Conservation (phyloP, 164 flowering plant genomes). For the Echeveria elegans region DNA sequence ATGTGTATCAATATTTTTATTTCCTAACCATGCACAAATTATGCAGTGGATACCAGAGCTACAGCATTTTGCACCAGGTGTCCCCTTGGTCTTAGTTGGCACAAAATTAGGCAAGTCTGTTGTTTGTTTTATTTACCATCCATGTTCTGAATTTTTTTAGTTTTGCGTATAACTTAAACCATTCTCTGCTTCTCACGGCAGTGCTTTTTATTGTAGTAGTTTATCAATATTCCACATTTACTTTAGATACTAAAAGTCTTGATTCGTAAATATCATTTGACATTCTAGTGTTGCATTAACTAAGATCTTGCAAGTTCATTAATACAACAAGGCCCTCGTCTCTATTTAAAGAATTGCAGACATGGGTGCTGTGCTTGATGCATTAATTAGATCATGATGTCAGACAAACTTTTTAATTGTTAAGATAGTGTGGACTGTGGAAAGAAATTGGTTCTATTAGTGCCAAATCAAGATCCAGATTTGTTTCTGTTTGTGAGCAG, state of each 20-base stretch:
- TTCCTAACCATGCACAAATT: background rate
- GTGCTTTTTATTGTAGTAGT: background rate
- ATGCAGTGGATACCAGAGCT: conserved; percentile 97
- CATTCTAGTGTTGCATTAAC: background rate
- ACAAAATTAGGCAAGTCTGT: conserved; percentile 75
- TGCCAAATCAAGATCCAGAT: background rate
- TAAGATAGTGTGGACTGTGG: background rate
- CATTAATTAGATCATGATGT: conserved; percentile 1
- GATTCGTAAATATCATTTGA: background rate
- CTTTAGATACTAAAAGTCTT: background rate
- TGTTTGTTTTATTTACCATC: background rate
- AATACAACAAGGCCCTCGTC: background rate
- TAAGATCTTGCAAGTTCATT: background rate
- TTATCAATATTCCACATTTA: background rate
- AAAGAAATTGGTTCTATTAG: background rate
- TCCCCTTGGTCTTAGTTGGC: conserved; percentile 84
- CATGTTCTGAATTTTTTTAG: background rate
- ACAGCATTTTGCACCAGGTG: conserved; percentile 91
- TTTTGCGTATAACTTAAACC: background rate
- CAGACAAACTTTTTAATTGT: background rate
- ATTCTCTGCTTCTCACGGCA: background rate
- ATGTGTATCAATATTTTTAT: background rate
- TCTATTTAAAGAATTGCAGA: background rate
- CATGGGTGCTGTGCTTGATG: background rate
- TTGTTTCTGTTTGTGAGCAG: background rate